Base-by-base conservation (phyloP, 257 asterid genomes). In the Scutellaria barbata region DNA sequence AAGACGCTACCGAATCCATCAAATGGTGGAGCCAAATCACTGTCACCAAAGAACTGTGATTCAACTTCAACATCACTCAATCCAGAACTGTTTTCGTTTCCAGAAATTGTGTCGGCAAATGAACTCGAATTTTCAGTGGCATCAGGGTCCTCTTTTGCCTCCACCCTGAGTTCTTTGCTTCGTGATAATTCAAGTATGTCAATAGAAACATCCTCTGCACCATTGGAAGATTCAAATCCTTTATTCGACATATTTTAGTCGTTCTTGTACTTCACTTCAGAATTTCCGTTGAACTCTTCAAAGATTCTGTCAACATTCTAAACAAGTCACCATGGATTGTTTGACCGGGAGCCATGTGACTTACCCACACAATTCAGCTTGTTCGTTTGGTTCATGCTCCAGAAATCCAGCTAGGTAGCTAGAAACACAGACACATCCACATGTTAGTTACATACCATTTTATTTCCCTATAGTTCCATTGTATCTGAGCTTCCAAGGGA, bases 61-160 rank as follows among this genome's bases (percentile, higher is more conserved):
- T 89, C 98, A 62, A 78, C 98, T 82, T 92, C 98, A 45, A 88
- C 96, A 64, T 89, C 98, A 82, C 96, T 92, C 25, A 81, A 47
- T 47, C 86, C 95, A 52, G 85, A 82, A 66, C 65, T 77, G 69
- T 84, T 82, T 79, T 81, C 96, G 51, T 86, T 81, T 61, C 83
- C 87, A 37, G 96, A 89, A 73, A 73, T 56, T 40, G 94, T 81
- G 82, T 84, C 80, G 18, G 81, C 95, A 69, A 92, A 92, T 79
- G 98, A 92, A 76, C 98, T 92, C 42, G 98, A 88, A 84, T 89
- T 80, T 78, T 92, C 96, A 53, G 98, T 92, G 62, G 88, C 94
- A 58, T 92, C 95, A 0, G 92, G 94, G 77, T 92, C 96, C 50
- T 83, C 92, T 82, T 84, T 88, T 0, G 89, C 81, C 70, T 76